Evolutionary conservation across 257 asterid genomes (phyloP), one percentile per base, ranked within the genome.

Genomic region (Nicotiana benthamiana): DNA sequence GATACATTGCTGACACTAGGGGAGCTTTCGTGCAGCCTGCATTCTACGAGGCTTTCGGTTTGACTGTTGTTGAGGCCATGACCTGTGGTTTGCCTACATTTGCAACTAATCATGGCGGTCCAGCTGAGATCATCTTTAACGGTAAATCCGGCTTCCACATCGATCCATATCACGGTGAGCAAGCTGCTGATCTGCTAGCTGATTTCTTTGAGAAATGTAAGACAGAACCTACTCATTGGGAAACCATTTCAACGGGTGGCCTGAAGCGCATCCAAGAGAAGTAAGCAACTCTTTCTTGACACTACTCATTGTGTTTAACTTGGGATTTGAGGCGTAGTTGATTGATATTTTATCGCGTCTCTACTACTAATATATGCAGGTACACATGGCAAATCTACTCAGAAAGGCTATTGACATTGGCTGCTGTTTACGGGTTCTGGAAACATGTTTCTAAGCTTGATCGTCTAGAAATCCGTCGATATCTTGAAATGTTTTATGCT

Each of bases 51-150:
- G 99, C 98, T 4, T 96, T 96, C 24, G 99, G 99, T 6, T 82
- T 94, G 83, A 96, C 99, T 0, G 99, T 96, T 5, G 98, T 96
- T 3, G 99, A 96, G 88, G 97, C 98, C 77, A 94, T 96, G 99
- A 91, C 97, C 4, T 96, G 99, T 66, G 83, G 83, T 32, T 34
- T 80, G 30, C 79, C 83, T 17, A 80, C 83, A 28, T 80, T 80
- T 13, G 83, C 83, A 1, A 80, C 83, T 13, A 80, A 80, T 74
- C 83, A 80, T 0, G 83, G 83, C 8, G 83, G 83, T 22, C 83
- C 83, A 2, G 79, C 83, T 52, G 83, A 66, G 48, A 80, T 80
- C 70, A 80, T 80, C 3, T 59, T 66, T 52, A 54, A 80, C 13
- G 83, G 83, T 15, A 24, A 52, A 36, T 80, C 79, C n/a, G 79